Conservation (phyloP, 2,329 filamentous ascomycete genomes). For the Pseudogymnoascus sp. region DNA sequence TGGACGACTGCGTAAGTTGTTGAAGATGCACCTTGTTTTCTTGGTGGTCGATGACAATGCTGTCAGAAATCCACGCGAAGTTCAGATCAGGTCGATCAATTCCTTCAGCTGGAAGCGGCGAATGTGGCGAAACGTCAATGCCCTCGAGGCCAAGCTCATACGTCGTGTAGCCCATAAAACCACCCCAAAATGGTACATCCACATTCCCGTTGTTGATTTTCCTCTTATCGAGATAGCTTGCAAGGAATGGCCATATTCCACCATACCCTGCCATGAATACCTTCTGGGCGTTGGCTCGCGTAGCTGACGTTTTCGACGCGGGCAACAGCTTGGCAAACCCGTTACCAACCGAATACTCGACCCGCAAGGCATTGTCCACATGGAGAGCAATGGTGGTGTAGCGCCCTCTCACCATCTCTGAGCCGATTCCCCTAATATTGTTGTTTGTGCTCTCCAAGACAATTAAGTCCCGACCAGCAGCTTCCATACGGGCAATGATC, state of each 20-base stretch:
- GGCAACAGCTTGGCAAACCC: conserved; percentile 29
- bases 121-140: conserved; percentile 35
- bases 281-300: neutral
- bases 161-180: conserved; percentile 60
- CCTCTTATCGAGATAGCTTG: conserved; percentile 33
- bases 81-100: conserved; percentile 47
- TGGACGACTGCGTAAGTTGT: conserved; percentile 34
- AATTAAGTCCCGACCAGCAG: conserved; percentile 38
- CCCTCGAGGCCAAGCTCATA: conserved; percentile 59
- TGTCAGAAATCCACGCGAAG: conserved; percentile 56
- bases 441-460: conserved; percentile 39
- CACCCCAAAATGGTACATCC: conserved; percentile 57
- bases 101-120: conserved; percentile 15
- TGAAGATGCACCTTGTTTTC: conserved; percentile 51
- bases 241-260: conserved; percentile 28
- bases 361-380: conserved; percentile 46
- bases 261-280: conserved; percentile 17
- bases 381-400: conserved; percentile 70
- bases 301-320: neutral
- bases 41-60: conserved; percentile 58
- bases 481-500: conserved; percentile 40
- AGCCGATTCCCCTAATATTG: conserved; percentile 35
- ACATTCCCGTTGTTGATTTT: conserved; percentile 30
- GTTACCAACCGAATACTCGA: conserved; percentile 52
- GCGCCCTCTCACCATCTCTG: conserved; percentile 48